Percentiles rank a stretch among this genome's conserved stretches.
Evolutionary conservation across 179 eudicot species (phyloP).

Genomic region (Beta macrorhiza): DNA sequence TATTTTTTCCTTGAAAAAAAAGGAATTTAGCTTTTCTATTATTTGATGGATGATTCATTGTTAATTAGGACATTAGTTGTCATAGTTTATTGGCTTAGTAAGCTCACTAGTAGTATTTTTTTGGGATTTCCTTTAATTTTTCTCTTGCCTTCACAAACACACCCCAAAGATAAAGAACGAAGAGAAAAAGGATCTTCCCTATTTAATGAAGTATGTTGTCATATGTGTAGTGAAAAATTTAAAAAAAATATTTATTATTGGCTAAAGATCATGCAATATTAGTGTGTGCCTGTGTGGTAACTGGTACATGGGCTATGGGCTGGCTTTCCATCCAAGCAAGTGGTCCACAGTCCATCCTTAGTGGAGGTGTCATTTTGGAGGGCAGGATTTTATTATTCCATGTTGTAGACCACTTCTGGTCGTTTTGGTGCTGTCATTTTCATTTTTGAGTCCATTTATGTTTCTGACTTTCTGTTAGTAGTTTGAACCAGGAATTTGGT

Average conservation of each 20-base stretch:
- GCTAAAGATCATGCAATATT: background rate
- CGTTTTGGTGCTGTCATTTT: background rate
- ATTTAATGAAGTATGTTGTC: background rate
- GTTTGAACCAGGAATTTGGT: background rate
- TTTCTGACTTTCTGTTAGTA: background rate
- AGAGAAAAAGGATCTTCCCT: background rate
- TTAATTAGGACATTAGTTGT: background rate
- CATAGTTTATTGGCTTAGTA: background rate
- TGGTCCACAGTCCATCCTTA: conserved; percentile 16
- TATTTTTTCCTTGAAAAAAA: background rate
- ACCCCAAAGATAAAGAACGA: background rate
- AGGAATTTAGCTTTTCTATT: background rate
- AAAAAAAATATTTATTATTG: background rate
- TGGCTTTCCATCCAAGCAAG: background rate
- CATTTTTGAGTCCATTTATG: background rate
- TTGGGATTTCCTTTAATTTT: background rate
- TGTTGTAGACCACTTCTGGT: conserved; percentile 5
- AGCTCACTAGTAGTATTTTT: background rate
- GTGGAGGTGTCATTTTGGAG: background rate
- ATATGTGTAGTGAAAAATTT: background rate
- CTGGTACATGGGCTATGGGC: background rate
- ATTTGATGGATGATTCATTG: background rate
- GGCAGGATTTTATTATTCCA: conserved; percentile 4
- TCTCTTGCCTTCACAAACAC: background rate
- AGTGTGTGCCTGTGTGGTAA: background rate